Conservation (phyloP, 2,329 filamentous ascomycete species). For the Xylaria sp. region DNA sequence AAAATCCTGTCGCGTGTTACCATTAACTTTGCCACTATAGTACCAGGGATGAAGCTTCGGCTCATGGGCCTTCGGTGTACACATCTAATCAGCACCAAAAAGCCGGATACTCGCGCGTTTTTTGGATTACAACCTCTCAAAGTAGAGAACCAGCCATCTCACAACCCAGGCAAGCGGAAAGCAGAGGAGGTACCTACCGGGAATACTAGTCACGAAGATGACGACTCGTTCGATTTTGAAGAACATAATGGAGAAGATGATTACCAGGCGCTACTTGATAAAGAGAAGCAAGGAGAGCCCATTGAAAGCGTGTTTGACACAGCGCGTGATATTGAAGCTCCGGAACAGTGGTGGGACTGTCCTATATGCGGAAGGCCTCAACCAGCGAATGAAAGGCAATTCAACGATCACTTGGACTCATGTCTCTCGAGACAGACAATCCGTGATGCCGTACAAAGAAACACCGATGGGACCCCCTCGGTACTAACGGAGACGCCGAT, state of each 20-base stretch:
- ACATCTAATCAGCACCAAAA: slow-evolving; percentile 86
- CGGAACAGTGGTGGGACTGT: slow-evolving; percentile 78
- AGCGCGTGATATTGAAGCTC: slow-evolving; percentile 32
- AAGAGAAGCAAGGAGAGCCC: slow-evolving; percentile 37
- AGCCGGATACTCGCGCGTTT: slow-evolving; percentile 79
- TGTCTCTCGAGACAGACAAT: slow-evolving; percentile 91
- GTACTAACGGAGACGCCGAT: slow-evolving; percentile 51
- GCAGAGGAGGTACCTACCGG: slow-evolving; percentile 62
- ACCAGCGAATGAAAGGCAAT: slow-evolving; percentile 75
- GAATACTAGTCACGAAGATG: slow-evolving; percentile 34
- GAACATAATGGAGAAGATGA: neutral
- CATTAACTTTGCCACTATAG: slow-evolving; percentile 22
- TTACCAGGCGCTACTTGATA: neutral
- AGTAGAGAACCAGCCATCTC: slow-evolving; percentile 39
- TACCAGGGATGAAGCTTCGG: slow-evolving; percentile 80
- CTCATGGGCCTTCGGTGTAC: slow-evolving; percentile 92
- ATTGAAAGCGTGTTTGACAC: slow-evolving; percentile 45
- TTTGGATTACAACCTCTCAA: slow-evolving; percentile 71
- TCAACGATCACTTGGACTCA: slow-evolving; percentile 93
- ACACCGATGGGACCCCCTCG: slow-evolving; percentile 46
- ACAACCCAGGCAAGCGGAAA: slow-evolving; percentile 51
- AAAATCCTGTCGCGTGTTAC: neutral
- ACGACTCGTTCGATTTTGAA: slow-evolving; percentile 54
- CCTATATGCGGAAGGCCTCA: slow-evolving; percentile 88
- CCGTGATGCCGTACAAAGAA: slow-evolving; percentile 78